Percentiles rank a stretch among this genome's conserved stretches.
Conservation (phyloP, 176 grass and related monocot genomes). For the Ampelocalamus luodianensis region DNA sequence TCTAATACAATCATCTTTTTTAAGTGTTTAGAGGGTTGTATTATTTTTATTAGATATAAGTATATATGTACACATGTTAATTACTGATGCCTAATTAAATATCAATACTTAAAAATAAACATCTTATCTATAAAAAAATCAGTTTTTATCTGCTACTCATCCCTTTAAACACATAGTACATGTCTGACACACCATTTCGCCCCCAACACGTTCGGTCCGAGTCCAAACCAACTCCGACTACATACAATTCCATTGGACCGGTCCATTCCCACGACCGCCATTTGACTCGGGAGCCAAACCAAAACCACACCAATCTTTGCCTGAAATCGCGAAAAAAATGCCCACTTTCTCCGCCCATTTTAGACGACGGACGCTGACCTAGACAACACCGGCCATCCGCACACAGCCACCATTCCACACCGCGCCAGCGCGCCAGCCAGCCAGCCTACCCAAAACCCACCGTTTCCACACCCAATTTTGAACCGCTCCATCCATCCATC, state of each 20-base stretch:
- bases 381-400: slow-evolving; percentile 46
- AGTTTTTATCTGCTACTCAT: no score
- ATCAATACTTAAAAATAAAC: no score
- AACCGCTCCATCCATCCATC: slow-evolving; percentile 18
- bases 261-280: slow-evolving; percentile 35
- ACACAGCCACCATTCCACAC: background rate
- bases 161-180: no score
- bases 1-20: no score
- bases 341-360: slow-evolving; percentile 34
- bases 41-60: no score
- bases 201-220: slow-evolving; percentile 25
- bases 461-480: slow-evolving; percentile 40
- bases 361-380: slow-evolving; percentile 50
- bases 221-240: background rate
- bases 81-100: no score
- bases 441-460: slow-evolving; percentile 20
- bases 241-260: slow-evolving; percentile 20
- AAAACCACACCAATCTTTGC: background rate
- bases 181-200: no score
- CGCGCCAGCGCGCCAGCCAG: background rate
- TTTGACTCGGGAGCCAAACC: slow-evolving; percentile 6
- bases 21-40: no score
- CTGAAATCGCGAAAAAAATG: slow-evolving; percentile 6
- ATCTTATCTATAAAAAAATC: no score
- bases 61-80: no score